These are phyloP conservation scores for Diaporthe citrichinensis DNA, from an alignment of 2,329 filamentous ascomycete genomes.

Conservation along the genomic window DNA sequence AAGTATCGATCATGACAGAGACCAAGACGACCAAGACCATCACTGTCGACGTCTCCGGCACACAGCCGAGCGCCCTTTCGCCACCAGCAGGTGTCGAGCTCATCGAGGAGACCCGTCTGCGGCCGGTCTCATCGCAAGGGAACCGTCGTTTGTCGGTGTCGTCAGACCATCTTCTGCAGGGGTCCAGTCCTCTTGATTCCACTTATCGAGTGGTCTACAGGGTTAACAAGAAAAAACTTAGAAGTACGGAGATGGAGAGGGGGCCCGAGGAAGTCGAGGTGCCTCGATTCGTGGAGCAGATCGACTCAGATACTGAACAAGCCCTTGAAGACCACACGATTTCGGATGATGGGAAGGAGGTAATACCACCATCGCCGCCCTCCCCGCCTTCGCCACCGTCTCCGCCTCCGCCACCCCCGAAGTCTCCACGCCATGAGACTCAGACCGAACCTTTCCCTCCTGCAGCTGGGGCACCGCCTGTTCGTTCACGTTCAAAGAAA, in stretches of 20 bases:
- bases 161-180: conserved; percentile 41
- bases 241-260: conserved; percentile 53
- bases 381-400: conserved; percentile 40
- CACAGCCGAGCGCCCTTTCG: conserved; percentile 63
- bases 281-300: conserved; percentile 43
- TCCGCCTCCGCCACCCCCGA: conserved; percentile 44
- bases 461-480: background rate
- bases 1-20: conserved; percentile 72
- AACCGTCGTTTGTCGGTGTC: conserved; percentile 37
- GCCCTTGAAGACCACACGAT: conserved; percentile 47
- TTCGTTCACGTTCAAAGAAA: background rate
- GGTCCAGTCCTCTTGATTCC: conserved; percentile 43
- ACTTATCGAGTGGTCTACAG: conserved; percentile 72
- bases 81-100: conserved; percentile 72
- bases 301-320: conserved; percentile 48
- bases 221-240: conserved; percentile 66
- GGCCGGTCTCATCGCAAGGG: conserved; percentile 52
- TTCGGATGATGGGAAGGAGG: conserved; percentile 45
- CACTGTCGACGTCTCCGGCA: conserved; percentile 73
- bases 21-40: conserved; percentile 74
- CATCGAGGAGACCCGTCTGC: conserved; percentile 61
- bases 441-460: background rate
- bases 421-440: conserved; percentile 35
- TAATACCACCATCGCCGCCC: conserved; percentile 40
- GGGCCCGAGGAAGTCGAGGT: conserved; percentile 44